A percentile compares a stretch with the other conserved stretches of the same genome.
Conservation (phyloP, 805 yeast genomes). For the Lipomyces yamadae region DNA sequence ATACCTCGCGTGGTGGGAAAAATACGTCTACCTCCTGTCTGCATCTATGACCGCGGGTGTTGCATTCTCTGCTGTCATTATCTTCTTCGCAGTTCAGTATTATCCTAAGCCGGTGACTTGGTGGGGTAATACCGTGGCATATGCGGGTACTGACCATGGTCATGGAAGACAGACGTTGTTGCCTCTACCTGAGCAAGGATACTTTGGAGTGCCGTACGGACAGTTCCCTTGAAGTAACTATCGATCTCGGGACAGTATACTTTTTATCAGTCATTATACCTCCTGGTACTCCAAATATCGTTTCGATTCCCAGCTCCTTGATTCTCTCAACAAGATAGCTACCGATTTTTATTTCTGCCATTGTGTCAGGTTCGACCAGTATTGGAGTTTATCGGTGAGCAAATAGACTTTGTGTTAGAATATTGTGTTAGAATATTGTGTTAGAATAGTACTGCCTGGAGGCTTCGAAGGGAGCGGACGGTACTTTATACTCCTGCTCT, state of each 20-base stretch:
- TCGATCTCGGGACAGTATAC: too few relatives aligned
- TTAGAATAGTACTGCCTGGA: too few relatives aligned
- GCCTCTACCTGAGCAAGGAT: slow-evolving; percentile 13
- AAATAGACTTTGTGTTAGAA: too few relatives aligned
- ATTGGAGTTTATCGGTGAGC: too few relatives aligned
- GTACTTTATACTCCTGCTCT: too few relatives aligned
- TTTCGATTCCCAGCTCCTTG: neutral
- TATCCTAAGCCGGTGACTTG: slow-evolving; percentile 52
- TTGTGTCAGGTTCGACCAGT: neutral
- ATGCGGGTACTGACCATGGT: slow-evolving; percentile 21
- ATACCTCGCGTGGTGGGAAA: slow-evolving; percentile 74
- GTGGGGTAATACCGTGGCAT: slow-evolving; percentile 63
- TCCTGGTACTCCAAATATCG: neutral
- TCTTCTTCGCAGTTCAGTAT: slow-evolving; percentile 57
- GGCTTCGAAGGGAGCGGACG: too few relatives aligned
- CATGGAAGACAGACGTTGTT: slow-evolving; percentile 13
- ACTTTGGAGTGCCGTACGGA: slow-evolving; percentile 16
- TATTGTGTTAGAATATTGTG: too few relatives aligned
- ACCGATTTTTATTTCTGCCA: neutral
- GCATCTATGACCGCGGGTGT: slow-evolving; percentile 70
- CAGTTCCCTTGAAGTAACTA: slow-evolving; percentile 8
- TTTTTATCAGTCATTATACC: neutral
- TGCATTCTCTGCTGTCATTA: slow-evolving; percentile 63
- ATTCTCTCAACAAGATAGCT: neutral
- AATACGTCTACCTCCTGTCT: slow-evolving; percentile 68